Percentiles rank a stretch among this genome's conserved stretches.
Evolutionary conservation across 176 grass and related monocot genomes (phyloP).

Genomic region (Rhynchospora tenuis): DNA sequence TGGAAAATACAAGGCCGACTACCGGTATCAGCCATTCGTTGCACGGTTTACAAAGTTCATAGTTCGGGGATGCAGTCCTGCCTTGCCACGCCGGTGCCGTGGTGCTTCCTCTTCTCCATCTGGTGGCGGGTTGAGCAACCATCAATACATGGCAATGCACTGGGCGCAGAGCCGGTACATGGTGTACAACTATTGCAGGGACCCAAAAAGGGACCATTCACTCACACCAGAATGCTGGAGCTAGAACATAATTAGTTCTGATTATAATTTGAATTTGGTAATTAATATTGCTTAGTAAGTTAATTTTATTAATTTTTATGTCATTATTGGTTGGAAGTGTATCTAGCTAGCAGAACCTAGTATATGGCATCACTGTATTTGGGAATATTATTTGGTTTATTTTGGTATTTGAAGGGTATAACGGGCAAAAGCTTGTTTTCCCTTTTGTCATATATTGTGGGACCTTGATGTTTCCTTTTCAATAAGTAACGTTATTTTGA

Average conservation of each 20-base stretch:
- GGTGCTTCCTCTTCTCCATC: background rate
- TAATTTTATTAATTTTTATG: conserved; percentile 18
- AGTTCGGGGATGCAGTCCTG: conserved; percentile 33
- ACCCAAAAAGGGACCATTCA: conserved; percentile 37
- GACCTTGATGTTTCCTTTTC: conserved; percentile 3
- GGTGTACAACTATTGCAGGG: conserved; percentile 63
- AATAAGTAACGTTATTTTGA: conserved; percentile 20
- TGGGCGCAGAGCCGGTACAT: conserved; percentile 53
- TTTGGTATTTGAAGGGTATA: background rate
- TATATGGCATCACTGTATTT: conserved; percentile 17
- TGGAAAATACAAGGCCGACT: conserved; percentile 58
- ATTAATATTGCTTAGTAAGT: conserved; percentile 5
- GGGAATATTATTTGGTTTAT: background rate
- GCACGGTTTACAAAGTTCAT: conserved; percentile 44
- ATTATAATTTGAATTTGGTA: background rate
- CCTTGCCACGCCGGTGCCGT: conserved; percentile 19
- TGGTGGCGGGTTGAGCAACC: conserved; percentile 24
- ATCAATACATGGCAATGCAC: conserved; percentile 42
- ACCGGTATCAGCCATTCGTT: conserved; percentile 53
- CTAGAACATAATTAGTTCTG: background rate
- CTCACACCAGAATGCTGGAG: conserved; percentile 43
- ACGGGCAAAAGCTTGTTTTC: background rate
- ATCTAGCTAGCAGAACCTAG: conserved; percentile 14
- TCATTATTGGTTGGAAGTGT: conserved; percentile 1
- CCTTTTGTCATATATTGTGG: background rate